A percentile compares a stretch with the other conserved stretches of the same genome.
phyloP scores from a whole-genome alignment of 2,329 filamentous ascomycete species.

The Penicillium glabrum region DNA sequence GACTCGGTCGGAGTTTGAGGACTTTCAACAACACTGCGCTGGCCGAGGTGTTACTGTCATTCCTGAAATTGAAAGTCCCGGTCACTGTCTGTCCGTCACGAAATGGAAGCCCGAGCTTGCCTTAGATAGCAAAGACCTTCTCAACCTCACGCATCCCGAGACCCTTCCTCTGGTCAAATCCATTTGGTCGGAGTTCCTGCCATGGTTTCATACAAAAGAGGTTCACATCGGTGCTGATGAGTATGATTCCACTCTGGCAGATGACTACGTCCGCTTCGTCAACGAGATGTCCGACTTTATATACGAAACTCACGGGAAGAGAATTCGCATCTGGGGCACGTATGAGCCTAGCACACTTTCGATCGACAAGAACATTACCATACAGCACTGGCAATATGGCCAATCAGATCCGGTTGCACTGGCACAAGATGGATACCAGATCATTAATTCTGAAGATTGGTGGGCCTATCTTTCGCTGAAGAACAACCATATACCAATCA shows the following conservation, averaged over 20 bases:
- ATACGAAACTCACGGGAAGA: conserved; percentile 42
- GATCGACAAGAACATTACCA: conserved; percentile 47
- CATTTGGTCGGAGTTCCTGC: conserved; percentile 57
- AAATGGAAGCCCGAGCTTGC: conserved; percentile 61
- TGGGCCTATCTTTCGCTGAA: conserved; percentile 59
- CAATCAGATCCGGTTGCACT: conserved; percentile 53
- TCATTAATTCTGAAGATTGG: conserved; percentile 56
- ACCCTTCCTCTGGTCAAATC: conserved; percentile 54
- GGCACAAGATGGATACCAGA: conserved; percentile 48
- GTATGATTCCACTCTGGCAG: conserved; percentile 47
- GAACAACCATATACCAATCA: conserved; percentile 55
- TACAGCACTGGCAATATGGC: conserved; percentile 59
- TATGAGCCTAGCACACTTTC: conserved; percentile 48
- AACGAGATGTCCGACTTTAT: conserved; percentile 54
- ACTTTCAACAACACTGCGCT: conserved; percentile 54
- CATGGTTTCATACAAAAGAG: conserved; percentile 57
- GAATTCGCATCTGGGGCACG: conserved; percentile 58
- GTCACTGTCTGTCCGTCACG: conserved; percentile 56
- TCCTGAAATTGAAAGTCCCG: conserved; percentile 61
- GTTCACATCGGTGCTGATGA: conserved; percentile 60
- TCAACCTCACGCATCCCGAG: conserved; percentile 58
- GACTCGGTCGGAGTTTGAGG: conserved; percentile 51
- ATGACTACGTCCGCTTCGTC: conserved; percentile 55
- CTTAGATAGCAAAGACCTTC: conserved; percentile 50
- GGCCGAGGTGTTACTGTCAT: conserved; percentile 58